Base-by-base conservation (phyloP, 2,329 filamentous ascomycete genomes). In the Fusarium liriodendri region DNA sequence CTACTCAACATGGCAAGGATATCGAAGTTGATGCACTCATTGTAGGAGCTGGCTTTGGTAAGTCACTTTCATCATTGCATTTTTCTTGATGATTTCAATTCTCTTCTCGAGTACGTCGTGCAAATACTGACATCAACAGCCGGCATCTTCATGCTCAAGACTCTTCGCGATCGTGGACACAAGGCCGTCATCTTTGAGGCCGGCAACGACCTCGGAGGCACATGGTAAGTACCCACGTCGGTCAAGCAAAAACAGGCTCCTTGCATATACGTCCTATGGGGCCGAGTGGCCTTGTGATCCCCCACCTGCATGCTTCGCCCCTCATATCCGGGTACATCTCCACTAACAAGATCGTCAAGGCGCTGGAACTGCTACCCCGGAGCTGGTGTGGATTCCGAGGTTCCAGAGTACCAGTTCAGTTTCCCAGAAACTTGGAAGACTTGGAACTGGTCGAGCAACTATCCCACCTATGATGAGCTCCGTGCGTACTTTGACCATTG, bases 401-500 rank as follows among this genome's bases (percentile, higher is more conserved):
- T 87, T 4, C 87, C 88, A 0, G 82, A 85, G 62, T 90, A 90
- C 68, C 84, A 90, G 71, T 86, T 87, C 63, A 87, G 84, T 2
- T 86, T 85, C 76, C 87, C 87, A 10, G 85, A 87, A 67, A 82
- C 86, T 1, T 88, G 82, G 77, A 83, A 89, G 78, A 86, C 86
- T 5, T 92, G 89, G 89, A 89, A 83, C 38, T 92, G 89, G 87
- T 81, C 83, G 0, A 85, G 79, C 69, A 86, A 86, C 66, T 90
- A 89, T 59, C 88, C 89, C 1, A 84, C 80, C 13, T 87, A 85
- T 27, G 71, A 83, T 27, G 87, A 92, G 52, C 82, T 92, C 1
- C 84, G 87, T 14, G 77, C 79, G 5, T 92, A 92, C 78, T 92
- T 92, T 76, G 85, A 89, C 18, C 87, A 90, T 59, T 86, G 90